Evolutionary conservation across 169 alveolate genomes (phyloP).

Genomic region (Plasmodium reichenowi): DNA sequence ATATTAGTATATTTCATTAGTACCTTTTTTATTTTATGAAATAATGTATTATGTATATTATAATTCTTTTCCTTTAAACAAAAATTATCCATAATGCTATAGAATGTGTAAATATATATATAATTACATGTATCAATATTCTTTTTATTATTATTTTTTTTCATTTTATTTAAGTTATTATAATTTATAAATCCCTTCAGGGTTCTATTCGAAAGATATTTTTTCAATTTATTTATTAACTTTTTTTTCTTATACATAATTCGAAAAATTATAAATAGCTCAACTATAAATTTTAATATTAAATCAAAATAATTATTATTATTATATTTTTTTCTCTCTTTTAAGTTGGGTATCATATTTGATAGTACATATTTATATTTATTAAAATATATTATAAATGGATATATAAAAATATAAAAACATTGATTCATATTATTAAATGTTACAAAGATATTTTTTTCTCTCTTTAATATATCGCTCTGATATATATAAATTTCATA

Average conservation of each 20-base stretch:
- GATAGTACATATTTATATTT: not conserved
- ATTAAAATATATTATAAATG: conserved; percentile 29
- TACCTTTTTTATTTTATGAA: conserved; percentile 21
- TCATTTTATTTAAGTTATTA: not conserved
- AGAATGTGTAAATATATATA: conserved; percentile 27
- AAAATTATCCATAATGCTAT: conserved; percentile 22
- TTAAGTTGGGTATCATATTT: not conserved
- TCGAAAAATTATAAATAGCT: conserved; percentile 28
- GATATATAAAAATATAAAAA: conserved; percentile 42
- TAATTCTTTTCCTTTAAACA: conserved; percentile 26
- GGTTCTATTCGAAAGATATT: conserved; percentile 34
- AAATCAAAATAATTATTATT: not conserved
- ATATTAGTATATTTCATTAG: conserved; percentile 1
- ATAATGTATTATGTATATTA: conserved; percentile 3
- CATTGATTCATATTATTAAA: conserved; percentile 35
- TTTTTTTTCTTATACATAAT: conserved; percentile 19
- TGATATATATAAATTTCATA: conserved; percentile 10
- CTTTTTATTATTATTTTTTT: not conserved
- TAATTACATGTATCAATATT: not conserved
- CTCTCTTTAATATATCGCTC: conserved; percentile 12
- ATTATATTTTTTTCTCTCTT: not conserved
- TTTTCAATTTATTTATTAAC: conserved; percentile 16
- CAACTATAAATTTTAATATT: conserved; percentile 9
- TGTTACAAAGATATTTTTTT: conserved; percentile 22
- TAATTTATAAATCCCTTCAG: conserved; percentile 26